Evolutionary conservation across 2,329 filamentous ascomycete genomes (phyloP).

Genomic region (Tolypocladium inflatum): DNA sequence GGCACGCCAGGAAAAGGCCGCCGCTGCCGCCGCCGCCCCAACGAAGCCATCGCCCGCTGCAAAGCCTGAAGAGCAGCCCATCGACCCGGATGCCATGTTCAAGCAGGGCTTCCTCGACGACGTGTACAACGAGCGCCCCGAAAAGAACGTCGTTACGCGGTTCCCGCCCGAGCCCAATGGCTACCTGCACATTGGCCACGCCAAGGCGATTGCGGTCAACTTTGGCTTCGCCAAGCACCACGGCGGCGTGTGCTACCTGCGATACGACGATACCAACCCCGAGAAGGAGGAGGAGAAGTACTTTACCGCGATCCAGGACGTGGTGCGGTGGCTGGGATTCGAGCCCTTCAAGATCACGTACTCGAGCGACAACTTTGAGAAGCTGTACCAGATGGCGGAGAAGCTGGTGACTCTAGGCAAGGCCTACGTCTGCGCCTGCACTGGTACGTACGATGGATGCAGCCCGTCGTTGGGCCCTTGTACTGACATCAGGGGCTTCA

Average conservation of each 20-base stretch:
- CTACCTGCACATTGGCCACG: conserved; percentile 86
- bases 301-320: conserved; percentile 81
- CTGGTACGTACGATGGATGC: conserved; percentile 43
- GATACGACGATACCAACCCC: conserved; percentile 94
- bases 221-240: conserved; percentile 88
- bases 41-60: conserved; percentile 14
- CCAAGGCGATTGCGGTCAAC: conserved; percentile 92
- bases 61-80: conserved; percentile 24
- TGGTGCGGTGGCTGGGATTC: conserved; percentile 70
- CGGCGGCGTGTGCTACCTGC: conserved; percentile 41
- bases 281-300: conserved; percentile 87
- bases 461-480: too few relatives aligned
- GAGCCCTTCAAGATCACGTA: conserved; percentile 54
- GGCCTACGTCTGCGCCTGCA: conserved; percentile 79
- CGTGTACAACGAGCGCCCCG: conserved; percentile 60
- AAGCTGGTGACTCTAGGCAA: conserved; percentile 61
- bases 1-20: conserved; percentile 76
- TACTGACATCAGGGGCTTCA: not conserved
- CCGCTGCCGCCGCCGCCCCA: conserved; percentile 38
- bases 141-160: conserved; percentile 54
- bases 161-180: conserved; percentile 89
- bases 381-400: conserved; percentile 76
- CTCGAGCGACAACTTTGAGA: conserved; percentile 78
- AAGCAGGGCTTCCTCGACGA: conserved; percentile 67
- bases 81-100: conserved; percentile 63